Evolutionary conservation across 192 early-diverging fungal species (phyloP).

Genomic region (Haplosporangium gracile): DNA sequence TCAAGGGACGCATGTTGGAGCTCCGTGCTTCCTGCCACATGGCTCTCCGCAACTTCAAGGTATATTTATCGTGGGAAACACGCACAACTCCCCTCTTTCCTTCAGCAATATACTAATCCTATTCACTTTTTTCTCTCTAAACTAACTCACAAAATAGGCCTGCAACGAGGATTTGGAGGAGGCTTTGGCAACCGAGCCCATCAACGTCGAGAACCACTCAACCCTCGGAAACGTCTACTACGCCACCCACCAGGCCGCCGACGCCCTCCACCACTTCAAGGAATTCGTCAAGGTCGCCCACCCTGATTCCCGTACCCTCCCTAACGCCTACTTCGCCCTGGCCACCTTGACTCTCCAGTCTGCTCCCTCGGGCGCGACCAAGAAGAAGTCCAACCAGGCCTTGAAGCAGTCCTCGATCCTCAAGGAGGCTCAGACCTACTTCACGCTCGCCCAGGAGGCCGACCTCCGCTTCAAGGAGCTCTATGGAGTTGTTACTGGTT

Average conservation of each 20-base stretch:
- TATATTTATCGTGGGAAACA: constrained; percentile 25
- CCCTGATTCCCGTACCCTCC: constrained; percentile 65
- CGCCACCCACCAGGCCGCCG: constrained; percentile 56
- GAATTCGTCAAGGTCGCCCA: constrained; percentile 62
- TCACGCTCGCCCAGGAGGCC: constrained; percentile 64
- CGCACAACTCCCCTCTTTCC: constrained; percentile 16
- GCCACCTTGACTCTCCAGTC: constrained; percentile 57
- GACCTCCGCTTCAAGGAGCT: constrained; percentile 67
- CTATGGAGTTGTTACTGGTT: constrained; percentile 62
- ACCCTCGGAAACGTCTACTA: constrained; percentile 54
- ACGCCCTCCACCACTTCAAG: constrained; percentile 66
- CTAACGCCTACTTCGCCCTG: constrained; percentile 66
- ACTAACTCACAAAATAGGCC: constrained; percentile 54
- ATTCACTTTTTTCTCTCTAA: background rate
- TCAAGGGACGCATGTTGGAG: constrained; percentile 66
- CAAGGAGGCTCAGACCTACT: constrained; percentile 62
- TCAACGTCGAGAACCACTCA: constrained; percentile 54
- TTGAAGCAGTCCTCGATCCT: constrained; percentile 49
- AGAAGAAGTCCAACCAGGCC: constrained; percentile 60
- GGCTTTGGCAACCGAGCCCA: constrained; percentile 41
- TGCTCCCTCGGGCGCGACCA: constrained; percentile 36
- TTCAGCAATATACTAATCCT: too few species aligned
- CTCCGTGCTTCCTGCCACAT: constrained; percentile 69
- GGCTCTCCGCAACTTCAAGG: constrained; percentile 59
- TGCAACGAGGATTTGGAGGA: constrained; percentile 55